Evolutionary conservation across 1,284 basidiomycete species (phyloP), one percentile per base, ranked within the genome.

Genomic region (Hemileia vastatrix): DNA sequence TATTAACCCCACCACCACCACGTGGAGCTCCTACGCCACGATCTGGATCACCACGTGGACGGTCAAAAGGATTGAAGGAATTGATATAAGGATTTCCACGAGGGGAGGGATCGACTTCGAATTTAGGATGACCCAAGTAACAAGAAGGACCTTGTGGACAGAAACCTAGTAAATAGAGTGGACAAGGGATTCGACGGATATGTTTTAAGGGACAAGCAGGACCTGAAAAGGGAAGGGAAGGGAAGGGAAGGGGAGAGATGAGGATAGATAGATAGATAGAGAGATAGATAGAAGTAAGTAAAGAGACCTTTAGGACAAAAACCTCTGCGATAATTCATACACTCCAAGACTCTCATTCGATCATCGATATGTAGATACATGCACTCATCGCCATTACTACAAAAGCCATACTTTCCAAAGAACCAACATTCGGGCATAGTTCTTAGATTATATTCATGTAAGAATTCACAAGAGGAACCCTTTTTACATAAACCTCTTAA

Each of bases 371-470:
- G 95, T 23, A 90, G 87, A 76, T 98, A 98, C 68, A 99, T 81
- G 76, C 95, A 99, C 77, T 98, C 95, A 71, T 97, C 95, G 56
- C 94, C 95, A 53, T 91, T 88, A 61, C 91, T 91, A 78, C 95
- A 98, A 78, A 94, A 98, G 3, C 95, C 95, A 74, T 92, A 94
- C 77, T 95, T 95, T 64, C 90, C 90, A 76, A 86, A 98, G 90
- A 93, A 97, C 83, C 93, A 90, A 76, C 95, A 98, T 76, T 96
- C 90, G n/a, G 95, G 95, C 90, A 98, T 98, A 63, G 90, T 87
- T 68, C 94, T 81, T 64, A 98, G 82, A 76, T 98, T 96, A 79
- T 96, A 98, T 79, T 98, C 95, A 78, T 99, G 95, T 74, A 98
- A 82, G 78, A 98, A 98, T 79, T 98, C 95, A 80, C 95, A 99